Conservation (phyloP, 805 yeast species). For the Candida qinlingensis region DNA sequence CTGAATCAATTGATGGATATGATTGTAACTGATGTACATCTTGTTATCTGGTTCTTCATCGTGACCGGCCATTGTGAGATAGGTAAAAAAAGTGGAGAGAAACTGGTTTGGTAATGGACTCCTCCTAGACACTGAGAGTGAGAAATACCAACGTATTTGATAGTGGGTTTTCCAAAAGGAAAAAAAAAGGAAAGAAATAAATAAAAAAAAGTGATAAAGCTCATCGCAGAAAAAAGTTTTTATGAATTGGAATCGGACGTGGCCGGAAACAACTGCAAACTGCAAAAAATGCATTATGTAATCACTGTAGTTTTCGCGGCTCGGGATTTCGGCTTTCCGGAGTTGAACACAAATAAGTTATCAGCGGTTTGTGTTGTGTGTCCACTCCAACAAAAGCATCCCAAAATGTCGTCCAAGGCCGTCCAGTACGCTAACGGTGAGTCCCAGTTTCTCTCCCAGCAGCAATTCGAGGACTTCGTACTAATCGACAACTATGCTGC, state of each 20-base stretch:
- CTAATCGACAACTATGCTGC: slow-evolving; percentile 15
- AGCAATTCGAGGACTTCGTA: slow-evolving; percentile 4
- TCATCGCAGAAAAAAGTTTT: slow-evolving; percentile 2
- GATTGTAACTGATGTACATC: slow-evolving; percentile 75
- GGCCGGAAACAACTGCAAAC: no score
- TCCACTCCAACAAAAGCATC: no score
- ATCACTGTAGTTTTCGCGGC: background rate
- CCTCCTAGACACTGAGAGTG: background rate
- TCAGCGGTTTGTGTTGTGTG: no score
- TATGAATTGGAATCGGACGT: background rate
- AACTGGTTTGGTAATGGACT: no score
- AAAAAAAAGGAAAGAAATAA: background rate
- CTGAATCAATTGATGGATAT: slow-evolving; percentile 72
- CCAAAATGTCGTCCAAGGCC: slow-evolving; percentile 15
- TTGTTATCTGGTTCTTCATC: slow-evolving; percentile 31
- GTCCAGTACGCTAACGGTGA: slow-evolving; percentile 24
- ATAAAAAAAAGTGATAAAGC: background rate
- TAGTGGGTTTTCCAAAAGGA: slow-evolving; percentile 1
- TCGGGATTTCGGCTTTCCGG: background rate
- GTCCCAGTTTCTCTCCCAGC: slow-evolving; percentile 1
- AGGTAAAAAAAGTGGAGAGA: background rate
- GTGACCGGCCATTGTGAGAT: slow-evolving; percentile 19
- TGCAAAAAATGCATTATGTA: background rate
- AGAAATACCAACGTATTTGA: no score
- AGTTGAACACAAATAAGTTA: no score